Percentiles rank a stretch among this genome's conserved stretches.
Evolutionary conservation across 2,329 filamentous ascomycete species (phyloP).

Genomic region (Byssoonygena ceratinophila): DNA sequence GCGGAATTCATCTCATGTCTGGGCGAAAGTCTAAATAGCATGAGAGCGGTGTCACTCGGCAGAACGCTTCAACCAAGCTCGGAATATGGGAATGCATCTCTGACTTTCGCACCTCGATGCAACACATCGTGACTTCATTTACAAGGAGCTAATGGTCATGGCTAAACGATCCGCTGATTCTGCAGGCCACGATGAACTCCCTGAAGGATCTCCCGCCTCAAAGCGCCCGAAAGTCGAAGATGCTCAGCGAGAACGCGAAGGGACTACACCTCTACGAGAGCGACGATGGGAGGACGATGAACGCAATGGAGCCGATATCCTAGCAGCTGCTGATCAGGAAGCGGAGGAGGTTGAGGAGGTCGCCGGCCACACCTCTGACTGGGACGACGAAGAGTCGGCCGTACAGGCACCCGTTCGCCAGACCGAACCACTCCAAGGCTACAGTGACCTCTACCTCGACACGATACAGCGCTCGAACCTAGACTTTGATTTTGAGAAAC

Average conservation of each 20-base stretch:
- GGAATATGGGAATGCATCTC: not conserved
- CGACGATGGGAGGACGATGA: slow-evolving; percentile 30
- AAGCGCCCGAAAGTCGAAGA: slow-evolving; percentile 37
- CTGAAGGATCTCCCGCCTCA: slow-evolving; percentile 32
- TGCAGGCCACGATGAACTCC: slow-evolving; percentile 29
- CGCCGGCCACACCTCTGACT: slow-evolving; percentile 19
- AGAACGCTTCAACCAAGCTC: not conserved
- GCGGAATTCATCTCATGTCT: too few species aligned
- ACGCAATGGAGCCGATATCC: slow-evolving; percentile 27
- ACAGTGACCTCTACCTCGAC: slow-evolving; percentile 93
- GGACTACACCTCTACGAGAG: slow-evolving; percentile 17
- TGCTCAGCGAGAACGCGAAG: slow-evolving; percentile 5
- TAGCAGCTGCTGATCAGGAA: slow-evolving; percentile 62
- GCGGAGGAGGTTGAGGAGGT: slow-evolving; percentile 38
- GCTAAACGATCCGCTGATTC: slow-evolving; percentile 40
- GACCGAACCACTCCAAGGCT: slow-evolving; percentile 69
- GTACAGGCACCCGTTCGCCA: slow-evolving; percentile 48
- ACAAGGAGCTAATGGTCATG: slow-evolving; percentile 26
- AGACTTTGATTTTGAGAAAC: slow-evolving; percentile 98
- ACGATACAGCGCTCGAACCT: slow-evolving; percentile 87
- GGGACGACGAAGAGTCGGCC: slow-evolving; percentile 26
- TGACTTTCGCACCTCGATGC: not conserved
- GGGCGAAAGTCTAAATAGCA: too few species aligned
- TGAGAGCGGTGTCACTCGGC: not conserved
- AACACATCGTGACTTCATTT: not conserved